Base-by-base conservation (phyloP, 2,329 filamentous ascomycete genomes). In the Raffaelea arxii region DNA sequence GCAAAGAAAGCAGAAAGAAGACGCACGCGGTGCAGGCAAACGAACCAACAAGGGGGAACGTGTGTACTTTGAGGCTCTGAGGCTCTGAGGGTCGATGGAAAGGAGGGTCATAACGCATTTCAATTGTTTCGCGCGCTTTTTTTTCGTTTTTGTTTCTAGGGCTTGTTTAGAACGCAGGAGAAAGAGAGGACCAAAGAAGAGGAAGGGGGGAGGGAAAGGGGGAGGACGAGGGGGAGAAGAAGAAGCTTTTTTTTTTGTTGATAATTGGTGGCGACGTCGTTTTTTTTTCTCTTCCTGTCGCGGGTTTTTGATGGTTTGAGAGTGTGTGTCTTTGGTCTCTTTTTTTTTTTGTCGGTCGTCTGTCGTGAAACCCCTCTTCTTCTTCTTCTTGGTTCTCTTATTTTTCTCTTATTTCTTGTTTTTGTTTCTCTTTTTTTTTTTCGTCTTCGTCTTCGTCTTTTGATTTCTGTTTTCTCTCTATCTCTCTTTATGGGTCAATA, bases 231-330 rank as follows among this genome's bases (percentile, higher is more conserved):
- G 30, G 24, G 24, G 38, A 25, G 21, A 24, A n/a, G 22, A 32
- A 32, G 14, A 47, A 45, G 48, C 36, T 37, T 44, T 44, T 32
- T 16, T 32, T 32, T 32, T 32, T 32, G 27, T 32, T 9, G 9
- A 16, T 32, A 10, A 10, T 16, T 16, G 10, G 27, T 32, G 9
- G 9, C 16, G 16, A 32, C 27, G 32, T 16, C 44, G 44, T 21
- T 42, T 47, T 27, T 41, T 25, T 27, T 27, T 18, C 16, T 9
- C 19, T 18, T 9, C 21, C 18, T 7, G n/a, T 43, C 12, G 32
- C n/a, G 25, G 16, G 32, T 10, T 16, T 16, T 36, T 6, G 16
- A n/a, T 36, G 16, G 7, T 36, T 36, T 36, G 14, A n/a, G 14
- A 10, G 6, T 36, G 32, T 32, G 27, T 32, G 27, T 32, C 10